phyloP scores from a whole-genome alignment of 371 early-diverging fungal species.

The Rhizopus microsporus region DNA sequence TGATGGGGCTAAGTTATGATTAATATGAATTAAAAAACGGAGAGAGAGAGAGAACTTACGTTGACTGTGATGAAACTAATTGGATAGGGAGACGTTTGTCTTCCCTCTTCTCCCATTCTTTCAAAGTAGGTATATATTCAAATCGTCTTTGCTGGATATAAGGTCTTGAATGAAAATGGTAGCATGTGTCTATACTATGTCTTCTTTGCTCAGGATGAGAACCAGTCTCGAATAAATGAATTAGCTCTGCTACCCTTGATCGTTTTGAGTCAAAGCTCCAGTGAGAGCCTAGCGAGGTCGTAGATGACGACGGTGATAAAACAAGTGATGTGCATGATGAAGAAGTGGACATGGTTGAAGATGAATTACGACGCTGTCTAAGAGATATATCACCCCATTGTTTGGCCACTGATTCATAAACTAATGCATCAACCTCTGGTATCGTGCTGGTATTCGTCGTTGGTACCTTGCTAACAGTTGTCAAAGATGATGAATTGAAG shows the following conservation, averaged over 20 bases:
- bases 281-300: background rate
- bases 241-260: slow-evolving; percentile 16
- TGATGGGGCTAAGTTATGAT: too few species aligned
- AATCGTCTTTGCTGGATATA: slow-evolving; percentile 17
- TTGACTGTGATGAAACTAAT: slow-evolving; percentile 13
- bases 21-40: too few species aligned
- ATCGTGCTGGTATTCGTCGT: too few species aligned
- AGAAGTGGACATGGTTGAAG: background rate
- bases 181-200: slow-evolving; percentile 10
- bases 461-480: too few species aligned
- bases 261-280: slow-evolving; percentile 7
- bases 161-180: background rate
- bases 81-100: background rate
- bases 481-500: too few species aligned
- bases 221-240: slow-evolving; percentile 16
- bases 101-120: slow-evolving; percentile 23
- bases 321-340: background rate
- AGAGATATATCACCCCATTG: too few species aligned
- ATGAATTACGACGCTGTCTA: background rate
- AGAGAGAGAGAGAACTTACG: slow-evolving; percentile 3
- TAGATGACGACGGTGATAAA: background rate
- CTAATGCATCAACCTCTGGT: too few species aligned
- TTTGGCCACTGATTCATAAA: too few species aligned
- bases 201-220: slow-evolving; percentile 1
- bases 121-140: slow-evolving; percentile 21